A percentile compares a stretch with the other conserved stretches of the same genome.
These are phyloP conservation scores for Pogostemon cablin DNA, from an alignment of 257 asterid species.

Conservation along the genomic window DNA sequence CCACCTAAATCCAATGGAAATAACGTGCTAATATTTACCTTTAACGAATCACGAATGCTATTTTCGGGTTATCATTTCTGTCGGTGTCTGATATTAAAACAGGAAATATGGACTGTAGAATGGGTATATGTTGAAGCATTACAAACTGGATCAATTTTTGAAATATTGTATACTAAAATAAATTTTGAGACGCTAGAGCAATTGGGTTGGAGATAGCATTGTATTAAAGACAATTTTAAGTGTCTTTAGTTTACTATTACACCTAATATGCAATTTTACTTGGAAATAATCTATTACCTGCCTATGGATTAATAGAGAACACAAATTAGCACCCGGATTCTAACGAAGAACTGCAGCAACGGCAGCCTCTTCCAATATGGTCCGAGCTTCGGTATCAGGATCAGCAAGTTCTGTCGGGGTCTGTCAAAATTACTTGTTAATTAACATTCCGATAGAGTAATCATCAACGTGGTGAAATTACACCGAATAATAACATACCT, in stretches of 20 bases:
- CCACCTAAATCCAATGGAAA: constrained; percentile 13
- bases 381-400: constrained; percentile 69
- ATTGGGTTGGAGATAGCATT: background rate
- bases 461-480: background rate
- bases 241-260: constrained; percentile 5
- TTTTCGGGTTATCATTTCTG: background rate
- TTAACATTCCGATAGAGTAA: background rate
- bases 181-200: background rate
- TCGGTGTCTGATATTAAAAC: too few relatives aligned
- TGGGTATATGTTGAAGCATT: too few relatives aligned
- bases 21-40: constrained; percentile 10
- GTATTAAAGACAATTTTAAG: background rate
- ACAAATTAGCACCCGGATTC: constrained; percentile 9
- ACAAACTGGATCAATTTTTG: too few relatives aligned
- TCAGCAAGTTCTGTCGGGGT: constrained; percentile 80
- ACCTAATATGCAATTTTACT: constrained; percentile 23
- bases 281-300: constrained; percentile 25
- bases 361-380: constrained; percentile 62
- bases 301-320: constrained; percentile 21
- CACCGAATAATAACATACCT: constrained; percentile 43
- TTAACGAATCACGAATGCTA: background rate
- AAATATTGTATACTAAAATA: too few relatives aligned
- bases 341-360: constrained; percentile 33
- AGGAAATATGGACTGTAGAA: too few relatives aligned
- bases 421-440: constrained; percentile 43